Evolutionary conservation across 805 yeast genomes (phyloP).

Genomic region (Barnettozyma populi): DNA sequence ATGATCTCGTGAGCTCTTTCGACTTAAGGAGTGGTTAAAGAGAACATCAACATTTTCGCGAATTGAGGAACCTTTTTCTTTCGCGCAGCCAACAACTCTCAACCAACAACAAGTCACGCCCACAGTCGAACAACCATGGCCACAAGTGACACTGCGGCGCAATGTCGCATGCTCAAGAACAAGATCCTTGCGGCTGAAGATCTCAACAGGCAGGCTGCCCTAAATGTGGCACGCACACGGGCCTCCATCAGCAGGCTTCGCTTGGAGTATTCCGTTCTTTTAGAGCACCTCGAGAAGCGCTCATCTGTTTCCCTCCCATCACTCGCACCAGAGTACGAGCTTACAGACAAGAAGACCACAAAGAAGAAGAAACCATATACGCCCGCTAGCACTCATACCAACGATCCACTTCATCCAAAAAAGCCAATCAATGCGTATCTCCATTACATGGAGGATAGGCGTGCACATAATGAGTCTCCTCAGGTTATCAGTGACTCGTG

Average conservation of each 20-base stretch:
- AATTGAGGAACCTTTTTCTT: not conserved
- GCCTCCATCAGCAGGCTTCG: slow-evolving; percentile 71
- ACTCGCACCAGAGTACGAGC: slow-evolving; percentile 14
- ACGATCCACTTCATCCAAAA: slow-evolving; percentile 84
- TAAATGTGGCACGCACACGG: slow-evolving; percentile 74
- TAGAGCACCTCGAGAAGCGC: slow-evolving; percentile 71
- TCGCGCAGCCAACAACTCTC: not conserved
- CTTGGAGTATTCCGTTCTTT: slow-evolving; percentile 72
- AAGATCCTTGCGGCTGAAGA: slow-evolving; percentile 69
- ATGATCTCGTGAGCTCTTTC: not conserved
- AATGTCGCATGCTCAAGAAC: slow-evolving; percentile 66
- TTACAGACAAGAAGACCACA: slow-evolving; percentile 14
- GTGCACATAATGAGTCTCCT: slow-evolving; percentile 1
- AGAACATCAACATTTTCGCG: not conserved
- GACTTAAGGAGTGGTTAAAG: not conserved
- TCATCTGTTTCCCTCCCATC: slow-evolving; percentile 23
- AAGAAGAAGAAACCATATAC: slow-evolving; percentile 25
- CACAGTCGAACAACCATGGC: not conserved
- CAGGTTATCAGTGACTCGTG: slow-evolving; percentile 56
- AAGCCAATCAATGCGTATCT: slow-evolving; percentile 88
- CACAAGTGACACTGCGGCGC: not conserved
- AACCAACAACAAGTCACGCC: not conserved
- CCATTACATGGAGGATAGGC: slow-evolving; percentile 15
- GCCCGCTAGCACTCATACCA: slow-evolving; percentile 26
- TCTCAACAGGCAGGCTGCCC: slow-evolving; percentile 67